Base-by-base conservation (phyloP, 176 grass and related monocot species). In the Zea luxurians region DNA sequence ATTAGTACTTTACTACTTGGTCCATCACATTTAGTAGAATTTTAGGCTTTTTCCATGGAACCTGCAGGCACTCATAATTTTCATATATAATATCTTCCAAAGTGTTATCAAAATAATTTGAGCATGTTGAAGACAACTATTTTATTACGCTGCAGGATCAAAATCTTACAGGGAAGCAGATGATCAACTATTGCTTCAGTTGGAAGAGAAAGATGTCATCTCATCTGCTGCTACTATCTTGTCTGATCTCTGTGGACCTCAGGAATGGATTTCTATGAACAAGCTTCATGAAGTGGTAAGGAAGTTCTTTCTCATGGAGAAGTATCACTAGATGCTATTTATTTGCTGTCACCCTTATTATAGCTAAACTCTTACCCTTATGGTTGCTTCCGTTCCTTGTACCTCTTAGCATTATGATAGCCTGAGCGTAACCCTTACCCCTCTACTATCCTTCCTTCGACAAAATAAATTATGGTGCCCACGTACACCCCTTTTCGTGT, bases 161-260 rank as follows among this genome's bases (percentile, higher is more conserved):
- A 89, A 83, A 71, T 59, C 58, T 74, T 75, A 87, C 80, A 90
- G 80, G 69, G 88, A 97, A 79, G 84, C 82, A 81, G 93, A 97
- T 78, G 80, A 93, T 78, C 70, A 86, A 42, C 75, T 85, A 77
- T 73, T 97, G 46, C 86, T 97, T 76, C 84, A 81, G 50, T 85
- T 97, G 80, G 93, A 97, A 91, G 88, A 97, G 86, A 93, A 91
- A 89, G 93, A 97, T 80, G 84, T 93, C 76, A 84, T 91, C 53
- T 97, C 88, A 69, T 97, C 86, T 60, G 71, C 90, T 64, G 84
- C 88, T 70, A 89, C 82, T 48, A 80, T 97, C 64, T 70, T 93
- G 44, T 78, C 84, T 83, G 86, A 91, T 88, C 78, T 93, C 40
- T 91, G 90, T 78, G 86, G 83, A 13, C 82, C 86, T 49, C 84